Percentiles rank a stretch among this genome's conserved stretches.
Evolutionary conservation across 2,329 filamentous ascomycete species (phyloP).

Genomic region (Zopfia rhizophila): DNA sequence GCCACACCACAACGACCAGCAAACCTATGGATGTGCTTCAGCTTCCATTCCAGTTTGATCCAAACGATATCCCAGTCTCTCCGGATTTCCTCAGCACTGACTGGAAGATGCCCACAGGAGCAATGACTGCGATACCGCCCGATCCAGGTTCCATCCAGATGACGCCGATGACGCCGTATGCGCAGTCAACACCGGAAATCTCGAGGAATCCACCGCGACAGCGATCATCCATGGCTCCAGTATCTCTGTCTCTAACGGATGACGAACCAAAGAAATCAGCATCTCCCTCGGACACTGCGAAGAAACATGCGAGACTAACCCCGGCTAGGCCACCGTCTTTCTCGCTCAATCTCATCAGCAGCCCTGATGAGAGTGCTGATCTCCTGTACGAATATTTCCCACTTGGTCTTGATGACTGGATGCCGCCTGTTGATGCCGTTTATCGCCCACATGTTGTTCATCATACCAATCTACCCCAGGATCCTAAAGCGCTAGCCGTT

Average conservation of each 20-base stretch:
- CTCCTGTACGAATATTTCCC: slow-evolving; percentile 95
- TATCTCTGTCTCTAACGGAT: slow-evolving; percentile 66
- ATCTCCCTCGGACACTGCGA: slow-evolving; percentile 45
- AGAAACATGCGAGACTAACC: slow-evolving; percentile 43
- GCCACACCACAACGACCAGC: slow-evolving; percentile 35
- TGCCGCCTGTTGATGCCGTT: slow-evolving; percentile 88
- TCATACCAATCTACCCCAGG: slow-evolving; percentile 71
- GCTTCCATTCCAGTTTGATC: slow-evolving; percentile 54
- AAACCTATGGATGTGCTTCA: slow-evolving; percentile 48
- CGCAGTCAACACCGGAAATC: slow-evolving; percentile 65
- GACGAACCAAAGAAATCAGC: slow-evolving; percentile 60
- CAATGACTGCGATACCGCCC: slow-evolving; percentile 56
- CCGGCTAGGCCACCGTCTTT: slow-evolving; percentile 58
- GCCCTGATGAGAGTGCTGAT: slow-evolving; percentile 80
- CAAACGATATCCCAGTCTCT: slow-evolving; percentile 52
- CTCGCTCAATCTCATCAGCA: slow-evolving; percentile 63
- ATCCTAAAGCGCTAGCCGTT: slow-evolving; percentile 57
- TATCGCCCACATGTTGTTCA: slow-evolving; percentile 94
- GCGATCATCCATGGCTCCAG: slow-evolving; percentile 55
- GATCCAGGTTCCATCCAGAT: slow-evolving; percentile 49
- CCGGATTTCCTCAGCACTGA: slow-evolving; percentile 56
- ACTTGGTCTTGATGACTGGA: slow-evolving; percentile 89
- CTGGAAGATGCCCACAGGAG: slow-evolving; percentile 56
- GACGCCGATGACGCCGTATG: slow-evolving; percentile 54
- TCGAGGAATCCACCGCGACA: slow-evolving; percentile 53